Evolutionary conservation across 371 early-diverging fungal genomes (phyloP), one percentile per base, ranked within the genome.

Genomic region (Lichtheimia hyalospora): DNA sequence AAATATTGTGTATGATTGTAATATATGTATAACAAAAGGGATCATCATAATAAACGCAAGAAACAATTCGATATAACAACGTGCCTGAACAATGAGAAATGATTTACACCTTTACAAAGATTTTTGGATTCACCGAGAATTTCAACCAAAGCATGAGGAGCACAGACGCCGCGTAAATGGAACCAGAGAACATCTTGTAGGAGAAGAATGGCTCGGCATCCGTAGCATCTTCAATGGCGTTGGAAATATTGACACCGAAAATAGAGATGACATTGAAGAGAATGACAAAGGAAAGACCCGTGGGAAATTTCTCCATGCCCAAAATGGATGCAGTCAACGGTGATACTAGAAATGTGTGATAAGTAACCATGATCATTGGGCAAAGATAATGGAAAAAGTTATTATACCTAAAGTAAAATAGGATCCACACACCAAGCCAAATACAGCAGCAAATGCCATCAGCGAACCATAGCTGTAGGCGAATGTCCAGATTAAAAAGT

Each of bases 401-500:
- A 10, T 34, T 54, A 57, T 67, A 67, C 68, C 42, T 28, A 54
- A 51, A 13, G 75, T 67, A 49, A 75, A 79, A 43, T 66, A 79
- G 0, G 75, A 66, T 40, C 76, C 75, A 49, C 76, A 71, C 5
- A 68, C 63, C 7, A 79, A 52, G 40, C 81, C 81, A 66, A 71
- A 81, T 10, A 81, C 50, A 15, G 61, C 63, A 15, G 69, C 34
- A 42, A 70, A 83, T 0, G 68, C 75, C 65, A 73, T 68, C 20
- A 83, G 53, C 2, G 58, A 55, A 14, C 74, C 76, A 58, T 74
- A 79, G 13, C 3, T 64, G 41, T 58, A 61, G 2, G 83, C 69
- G 60, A 84, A 83, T 3, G 77, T 74, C 84, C 84, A 84, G 21
- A 81, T 74, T 21, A 84, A 49, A 16, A 76, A 55, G 40, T 24